Evolutionary conservation across 2,329 filamentous ascomycete species (phyloP).

Genomic region (Hypoxylon sp.): DNA sequence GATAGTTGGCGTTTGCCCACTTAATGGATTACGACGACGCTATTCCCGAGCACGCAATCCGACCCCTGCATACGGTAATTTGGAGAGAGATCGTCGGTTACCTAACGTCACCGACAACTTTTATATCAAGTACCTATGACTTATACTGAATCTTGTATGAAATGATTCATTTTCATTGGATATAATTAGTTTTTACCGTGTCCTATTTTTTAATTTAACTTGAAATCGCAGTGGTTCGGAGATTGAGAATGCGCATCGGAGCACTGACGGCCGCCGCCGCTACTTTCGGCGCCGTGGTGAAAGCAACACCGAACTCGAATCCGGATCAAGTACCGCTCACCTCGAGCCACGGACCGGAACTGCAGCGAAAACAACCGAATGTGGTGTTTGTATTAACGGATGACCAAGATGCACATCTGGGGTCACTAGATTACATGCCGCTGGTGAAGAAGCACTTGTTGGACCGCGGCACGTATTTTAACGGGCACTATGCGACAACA

Average conservation of each 20-base stretch:
- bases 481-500: conserved; percentile 64
- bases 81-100: conserved; percentile 6
- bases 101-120: too few species aligned
- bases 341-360: background rate
- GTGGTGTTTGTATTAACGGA: conserved; percentile 69
- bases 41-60: conserved; percentile 29
- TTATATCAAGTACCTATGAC: too few species aligned
- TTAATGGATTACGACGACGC: conserved; percentile 7
- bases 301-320: background rate
- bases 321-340: conserved; percentile 23
- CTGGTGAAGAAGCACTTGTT: conserved; percentile 59
- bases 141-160: too few species aligned
- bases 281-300: conserved; percentile 13
- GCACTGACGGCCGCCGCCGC: conserved; percentile 4
- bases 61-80: conserved; percentile 29
- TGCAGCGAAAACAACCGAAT: conserved; percentile 51
- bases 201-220: too few species aligned
- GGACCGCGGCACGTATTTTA: conserved; percentile 62
- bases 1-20: too few species aligned
- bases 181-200: too few species aligned
- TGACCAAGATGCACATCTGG: conserved; percentile 66
- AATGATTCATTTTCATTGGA: too few species aligned
- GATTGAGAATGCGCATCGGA: conserved; percentile 27
- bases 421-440: conserved; percentile 64
- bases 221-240: too few species aligned